Evolutionary conservation across 257 asterid genomes (phyloP).

Genomic region (Hygrophila difformis): DNA sequence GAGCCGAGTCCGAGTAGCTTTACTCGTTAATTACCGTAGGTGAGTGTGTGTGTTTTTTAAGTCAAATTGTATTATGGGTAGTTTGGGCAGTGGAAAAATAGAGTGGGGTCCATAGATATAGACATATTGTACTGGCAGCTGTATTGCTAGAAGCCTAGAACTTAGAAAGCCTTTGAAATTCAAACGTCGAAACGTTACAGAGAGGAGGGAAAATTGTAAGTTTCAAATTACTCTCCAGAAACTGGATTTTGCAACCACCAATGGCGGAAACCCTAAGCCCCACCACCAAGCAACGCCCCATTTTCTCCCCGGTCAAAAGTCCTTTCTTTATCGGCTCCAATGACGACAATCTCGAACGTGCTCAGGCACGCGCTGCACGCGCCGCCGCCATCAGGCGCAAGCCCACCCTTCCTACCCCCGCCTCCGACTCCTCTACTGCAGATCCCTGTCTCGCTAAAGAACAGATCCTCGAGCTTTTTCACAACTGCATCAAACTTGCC

Average conservation of each 20-base stretch:
- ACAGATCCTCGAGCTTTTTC: conserved; percentile 80
- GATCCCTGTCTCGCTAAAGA: conserved; percentile 54
- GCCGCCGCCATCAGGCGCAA: conserved; percentile 89
- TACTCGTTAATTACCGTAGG: too few species aligned
- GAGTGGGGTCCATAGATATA: too few species aligned
- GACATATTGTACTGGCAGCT: too few species aligned
- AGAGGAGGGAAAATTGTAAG: too few species aligned
- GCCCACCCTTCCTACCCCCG: conserved; percentile 19
- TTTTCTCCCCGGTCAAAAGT: conserved; percentile 64
- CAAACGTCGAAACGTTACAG: too few species aligned
- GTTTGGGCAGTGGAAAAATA: too few species aligned
- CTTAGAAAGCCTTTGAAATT: too few species aligned
- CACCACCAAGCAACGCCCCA: conserved; percentile 46
- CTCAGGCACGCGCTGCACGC: conserved; percentile 95
- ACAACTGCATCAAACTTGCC: conserved; percentile 92
- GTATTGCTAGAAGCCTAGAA: too few species aligned
- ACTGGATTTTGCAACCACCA: conserved; percentile 13
- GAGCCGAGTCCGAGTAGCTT: too few species aligned
- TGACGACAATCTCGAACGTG: conserved; percentile 84
- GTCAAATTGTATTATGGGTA: too few species aligned
- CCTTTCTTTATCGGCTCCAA: conserved; percentile 81
- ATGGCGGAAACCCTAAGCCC: conserved; percentile 82
- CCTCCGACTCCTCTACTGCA: conserved; percentile 22
- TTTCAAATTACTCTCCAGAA: too few species aligned
- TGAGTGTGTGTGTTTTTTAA: too few species aligned